Percentiles rank a stretch among this genome's conserved stretches.
These are phyloP conservation scores for Hyphochytrium catenoides DNA, from an alignment of 352 stramenopile species.

Conservation along the genomic window DNA sequence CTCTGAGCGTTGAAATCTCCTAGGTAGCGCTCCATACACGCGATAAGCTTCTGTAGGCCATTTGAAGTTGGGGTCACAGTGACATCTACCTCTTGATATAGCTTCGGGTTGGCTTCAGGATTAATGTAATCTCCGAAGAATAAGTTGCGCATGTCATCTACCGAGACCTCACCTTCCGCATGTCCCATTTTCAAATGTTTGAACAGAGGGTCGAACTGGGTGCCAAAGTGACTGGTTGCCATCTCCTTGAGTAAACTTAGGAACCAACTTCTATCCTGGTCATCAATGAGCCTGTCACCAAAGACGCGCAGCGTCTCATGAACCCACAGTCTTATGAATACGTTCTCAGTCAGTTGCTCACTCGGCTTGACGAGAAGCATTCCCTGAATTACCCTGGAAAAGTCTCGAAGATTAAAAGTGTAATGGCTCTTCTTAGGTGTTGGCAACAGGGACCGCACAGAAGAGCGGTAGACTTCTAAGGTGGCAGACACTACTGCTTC, in stretches of 20 bases:
- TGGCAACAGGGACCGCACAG: slow-evolving; percentile 32
- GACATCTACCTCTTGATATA: slow-evolving; percentile 58
- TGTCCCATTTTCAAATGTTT: slow-evolving; percentile 31
- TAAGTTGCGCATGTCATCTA: slow-evolving; percentile 56
- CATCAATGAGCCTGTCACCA: slow-evolving; percentile 74
- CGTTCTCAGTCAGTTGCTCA: slow-evolving; percentile 47
- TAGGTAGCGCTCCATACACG: slow-evolving; percentile 64
- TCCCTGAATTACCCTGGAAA: slow-evolving; percentile 73
- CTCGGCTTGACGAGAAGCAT: slow-evolving; percentile 66
- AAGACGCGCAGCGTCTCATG: slow-evolving; percentile 82
- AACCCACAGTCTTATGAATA: slow-evolving; percentile 70
- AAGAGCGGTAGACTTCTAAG: slow-evolving; percentile 51
- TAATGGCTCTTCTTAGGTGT: slow-evolving; percentile 86
- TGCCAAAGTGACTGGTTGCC: slow-evolving; percentile 55
- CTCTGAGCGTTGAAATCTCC: slow-evolving; percentile 73
- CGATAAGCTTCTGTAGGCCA: slow-evolving; percentile 46
- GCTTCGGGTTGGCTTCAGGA: slow-evolving; percentile 31
- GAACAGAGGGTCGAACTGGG: slow-evolving; percentile 67
- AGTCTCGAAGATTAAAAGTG: slow-evolving; percentile 85
- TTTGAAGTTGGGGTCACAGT: slow-evolving; percentile 29
- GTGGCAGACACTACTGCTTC: slow-evolving; percentile 62
- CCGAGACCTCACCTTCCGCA: slow-evolving; percentile 39
- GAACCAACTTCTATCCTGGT: slow-evolving; percentile 76
- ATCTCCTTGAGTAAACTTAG: slow-evolving; percentile 62
- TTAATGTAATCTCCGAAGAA: slow-evolving; percentile 80